These are phyloP conservation scores for Sporothrix humicola DNA, from an alignment of 2,329 filamentous ascomycete species.

Conservation along the genomic window DNA sequence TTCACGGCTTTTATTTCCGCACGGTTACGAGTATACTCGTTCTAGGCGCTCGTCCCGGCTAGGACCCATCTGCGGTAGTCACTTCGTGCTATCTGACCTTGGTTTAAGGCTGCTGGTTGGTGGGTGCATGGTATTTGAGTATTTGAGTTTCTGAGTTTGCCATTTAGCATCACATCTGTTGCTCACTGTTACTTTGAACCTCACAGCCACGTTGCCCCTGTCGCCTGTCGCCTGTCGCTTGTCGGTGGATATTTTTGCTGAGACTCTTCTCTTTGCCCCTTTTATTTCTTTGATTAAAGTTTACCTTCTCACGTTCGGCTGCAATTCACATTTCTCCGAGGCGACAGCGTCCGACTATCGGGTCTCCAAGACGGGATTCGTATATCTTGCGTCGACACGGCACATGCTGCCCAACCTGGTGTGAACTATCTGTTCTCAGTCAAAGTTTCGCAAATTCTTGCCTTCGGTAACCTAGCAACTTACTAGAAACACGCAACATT, in stretches of 20 bases:
- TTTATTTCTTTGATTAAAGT: not conserved
- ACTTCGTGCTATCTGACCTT: not conserved
- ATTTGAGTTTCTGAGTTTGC: not conserved
- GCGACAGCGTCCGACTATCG: not conserved
- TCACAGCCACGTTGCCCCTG: not conserved
- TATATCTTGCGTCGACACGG: slow-evolving; percentile 4
- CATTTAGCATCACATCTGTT: not conserved
- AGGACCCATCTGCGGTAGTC: not conserved
- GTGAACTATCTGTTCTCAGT: not conserved
- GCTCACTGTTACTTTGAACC: not conserved
- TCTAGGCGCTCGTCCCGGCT: not conserved
- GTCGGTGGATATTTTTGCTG: too few relatives aligned
- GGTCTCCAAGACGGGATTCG: not conserved
- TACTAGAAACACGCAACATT: not conserved
- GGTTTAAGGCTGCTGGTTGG: not conserved
- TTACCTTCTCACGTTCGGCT: not conserved
- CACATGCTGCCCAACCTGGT: not conserved
- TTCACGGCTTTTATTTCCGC: too few relatives aligned
- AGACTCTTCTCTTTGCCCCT: not conserved
- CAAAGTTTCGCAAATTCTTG: too few relatives aligned
- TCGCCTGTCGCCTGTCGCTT: not conserved
- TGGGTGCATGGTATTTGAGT: slow-evolving; percentile 9
- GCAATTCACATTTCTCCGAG: not conserved
- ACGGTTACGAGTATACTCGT: not conserved
- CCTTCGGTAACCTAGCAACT: not conserved